Evolutionary conservation across 768 basidiomycete species (phyloP).

Genomic region (Kwoniella newhampshirensis): DNA sequence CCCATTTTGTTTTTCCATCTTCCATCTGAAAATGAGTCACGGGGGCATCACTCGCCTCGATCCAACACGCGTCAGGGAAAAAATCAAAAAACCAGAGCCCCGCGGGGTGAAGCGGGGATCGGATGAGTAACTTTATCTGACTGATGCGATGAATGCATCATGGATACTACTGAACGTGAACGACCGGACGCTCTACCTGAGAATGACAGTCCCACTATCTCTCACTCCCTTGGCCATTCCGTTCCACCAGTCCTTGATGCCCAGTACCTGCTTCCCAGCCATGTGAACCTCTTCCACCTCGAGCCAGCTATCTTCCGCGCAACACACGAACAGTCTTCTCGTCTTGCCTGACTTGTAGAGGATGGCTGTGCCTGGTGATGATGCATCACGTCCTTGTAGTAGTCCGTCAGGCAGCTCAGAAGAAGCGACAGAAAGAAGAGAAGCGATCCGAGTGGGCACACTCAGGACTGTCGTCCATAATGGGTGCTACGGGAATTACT

Average conservation of each 20-base stretch:
- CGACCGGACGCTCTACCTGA: too few relatives aligned
- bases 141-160: too few relatives aligned
- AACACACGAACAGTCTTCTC: conserved; percentile 59
- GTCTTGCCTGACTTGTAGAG: conserved; percentile 15
- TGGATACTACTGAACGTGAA: too few relatives aligned
- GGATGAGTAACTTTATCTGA: too few relatives aligned
- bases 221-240: conserved; percentile 56
- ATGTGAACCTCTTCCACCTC: conserved; percentile 63
- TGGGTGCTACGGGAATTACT: conserved; percentile 30
- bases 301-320: conserved; percentile 59
- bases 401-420: not conserved
- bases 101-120: too few relatives aligned
- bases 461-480: conserved; percentile 43
- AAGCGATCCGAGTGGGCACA: conserved; percentile 57
- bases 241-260: conserved; percentile 76
- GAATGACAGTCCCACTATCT: conserved; percentile 17
- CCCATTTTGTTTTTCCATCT: not conserved
- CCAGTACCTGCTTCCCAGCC: conserved; percentile 61
- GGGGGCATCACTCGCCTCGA: not conserved
- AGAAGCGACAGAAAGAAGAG: conserved; percentile 1
- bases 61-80: not conserved
- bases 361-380: conserved; percentile 8
- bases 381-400: not conserved
- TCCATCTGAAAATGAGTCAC: not conserved
- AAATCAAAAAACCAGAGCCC: not conserved